Evolutionary conservation across 257 asterid species (phyloP), one percentile per base, ranked within the genome.

Genomic region (Nicotiana knightiana): DNA sequence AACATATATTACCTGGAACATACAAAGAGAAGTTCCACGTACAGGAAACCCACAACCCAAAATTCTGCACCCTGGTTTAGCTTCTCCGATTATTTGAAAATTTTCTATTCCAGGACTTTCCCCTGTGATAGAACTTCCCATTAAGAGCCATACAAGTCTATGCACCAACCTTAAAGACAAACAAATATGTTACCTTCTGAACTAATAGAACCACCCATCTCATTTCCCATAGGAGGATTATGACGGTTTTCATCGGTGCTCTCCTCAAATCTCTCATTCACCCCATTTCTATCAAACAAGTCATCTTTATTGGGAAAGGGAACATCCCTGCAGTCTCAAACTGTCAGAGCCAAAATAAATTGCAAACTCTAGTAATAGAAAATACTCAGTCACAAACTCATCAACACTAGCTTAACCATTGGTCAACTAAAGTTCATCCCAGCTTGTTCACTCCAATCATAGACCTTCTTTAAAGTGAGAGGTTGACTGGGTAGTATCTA

Each of bases 1-100:
- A 7, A 73, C 24, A 48, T 30, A 48, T 53, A 28, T 76, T 90
- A 96, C 99, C 97, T 93, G 99, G 89, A 96, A 96, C 98, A 96
- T 96, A 89, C 99, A 96, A 82, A 96, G 97, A 77, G 97, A 92
- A 79, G 99, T 96, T 88, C 99, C 99, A 63, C 94, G 95, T 61
- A 91, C 97, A 71, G 97, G 97, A 90, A 67, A 94, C 80, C 99
- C 99, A 90, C 97, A 93, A 81, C 99, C 99, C 79, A 89, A 85
- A 81, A 96, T 94, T 81, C 86, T 91, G 85, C 86, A 89, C 88
- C 99, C 99, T n/a, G 96, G 98, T 87, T 89, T 94, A 79, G 99
- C 99, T 67, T 94, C 98, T 65, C 99, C 99, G 65, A 87, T 90
- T 84, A 96, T 96, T 88, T 96, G 99, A 84, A 96, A 96, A 81